phyloP scores from a whole-genome alignment of 345 rosid species.

The Syzygium grande region DNA sequence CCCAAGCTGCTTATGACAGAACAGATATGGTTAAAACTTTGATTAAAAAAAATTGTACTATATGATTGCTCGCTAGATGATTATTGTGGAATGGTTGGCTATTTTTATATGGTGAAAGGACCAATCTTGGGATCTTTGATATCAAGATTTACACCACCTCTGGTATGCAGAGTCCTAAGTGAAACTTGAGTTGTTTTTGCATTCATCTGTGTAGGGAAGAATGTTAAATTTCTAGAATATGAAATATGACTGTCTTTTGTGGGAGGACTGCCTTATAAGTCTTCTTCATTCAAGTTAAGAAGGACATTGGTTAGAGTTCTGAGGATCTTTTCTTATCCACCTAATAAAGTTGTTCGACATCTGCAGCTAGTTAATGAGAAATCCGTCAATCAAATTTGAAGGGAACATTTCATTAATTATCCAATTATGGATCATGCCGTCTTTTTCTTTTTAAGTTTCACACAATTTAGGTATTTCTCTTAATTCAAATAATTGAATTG shows the following conservation, averaged over 20 bases:
- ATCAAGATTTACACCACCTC: background rate
- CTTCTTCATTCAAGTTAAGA: background rate
- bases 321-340: background rate
- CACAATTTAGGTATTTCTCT: background rate
- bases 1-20: background rate
- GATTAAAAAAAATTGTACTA: background rate
- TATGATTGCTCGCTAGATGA: background rate
- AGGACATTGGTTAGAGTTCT: background rate
- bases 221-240: background rate
- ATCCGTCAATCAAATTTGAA: background rate
- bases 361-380: background rate
- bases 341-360: background rate
- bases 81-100: background rate
- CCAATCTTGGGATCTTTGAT: background rate
- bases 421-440: background rate
- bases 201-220: background rate
- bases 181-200: background rate
- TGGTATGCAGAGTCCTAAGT: background rate
- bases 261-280: background rate
- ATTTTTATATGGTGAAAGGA: background rate
- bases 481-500: no score
- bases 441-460: background rate
- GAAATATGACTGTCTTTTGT: background rate
- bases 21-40: background rate
- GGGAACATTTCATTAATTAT: background rate